phyloP scores from a whole-genome alignment of 805 yeast genomes.

The Cyberlindnera americana region DNA sequence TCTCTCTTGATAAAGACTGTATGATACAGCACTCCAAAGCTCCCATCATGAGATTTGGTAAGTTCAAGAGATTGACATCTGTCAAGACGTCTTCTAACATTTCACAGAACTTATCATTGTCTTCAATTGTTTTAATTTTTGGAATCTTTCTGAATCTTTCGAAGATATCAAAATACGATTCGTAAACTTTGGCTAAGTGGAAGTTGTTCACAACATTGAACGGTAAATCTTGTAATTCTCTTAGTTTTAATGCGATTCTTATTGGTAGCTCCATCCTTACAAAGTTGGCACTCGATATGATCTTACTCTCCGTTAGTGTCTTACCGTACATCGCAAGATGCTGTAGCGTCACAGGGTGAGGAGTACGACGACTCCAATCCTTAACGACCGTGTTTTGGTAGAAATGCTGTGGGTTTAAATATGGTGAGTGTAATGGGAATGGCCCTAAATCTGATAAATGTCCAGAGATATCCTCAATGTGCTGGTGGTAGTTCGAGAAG shows the following conservation, averaged over 20 bases:
- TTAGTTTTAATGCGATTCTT: conserved; percentile 73
- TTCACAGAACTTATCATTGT: conserved; percentile 69
- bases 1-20: conserved; percentile 50
- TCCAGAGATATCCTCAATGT: conserved; percentile 30
- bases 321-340: conserved; percentile 90
- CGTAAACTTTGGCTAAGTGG: conserved; percentile 85
- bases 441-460: conserved; percentile 37
- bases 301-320: conserved; percentile 67
- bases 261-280: conserved; percentile 83
- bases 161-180: conserved; percentile 83
- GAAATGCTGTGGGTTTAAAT: conserved; percentile 69
- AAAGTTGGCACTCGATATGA: conserved; percentile 81
- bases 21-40: conserved; percentile 75
- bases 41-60: conserved; percentile 92
- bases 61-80: conserved; percentile 73
- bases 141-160: conserved; percentile 78
- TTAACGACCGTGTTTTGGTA: conserved; percentile 74
- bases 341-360: conserved; percentile 86
- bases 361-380: conserved; percentile 58
- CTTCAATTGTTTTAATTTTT: conserved; percentile 62
- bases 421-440: conserved; percentile 39
- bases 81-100: conserved; percentile 58
- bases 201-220: conserved; percentile 80
- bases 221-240: conserved; percentile 78
- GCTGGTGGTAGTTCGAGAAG: conserved; percentile 33